phyloP scores from a whole-genome alignment of 78 protist species.

The Dictyostelium purpureum region DNA sequence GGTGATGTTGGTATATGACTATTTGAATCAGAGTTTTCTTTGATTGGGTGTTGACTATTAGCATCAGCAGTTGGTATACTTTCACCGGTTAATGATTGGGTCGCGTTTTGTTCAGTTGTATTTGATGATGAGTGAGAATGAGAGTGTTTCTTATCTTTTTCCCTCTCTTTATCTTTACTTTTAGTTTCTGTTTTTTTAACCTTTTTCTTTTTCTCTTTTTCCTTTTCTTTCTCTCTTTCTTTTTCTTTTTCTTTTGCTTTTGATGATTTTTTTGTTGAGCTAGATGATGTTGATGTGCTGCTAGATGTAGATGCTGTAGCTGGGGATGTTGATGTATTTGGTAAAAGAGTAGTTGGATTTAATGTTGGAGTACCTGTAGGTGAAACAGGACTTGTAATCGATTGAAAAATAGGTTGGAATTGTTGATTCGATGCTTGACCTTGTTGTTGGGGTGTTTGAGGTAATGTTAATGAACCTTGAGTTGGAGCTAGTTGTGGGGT shows the following conservation, averaged over 20 bases:
- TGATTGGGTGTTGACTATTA: neutral
- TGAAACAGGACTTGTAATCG: neutral
- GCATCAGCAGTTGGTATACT: too few relatives aligned
- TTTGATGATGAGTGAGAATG: neutral
- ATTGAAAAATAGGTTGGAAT: neutral
- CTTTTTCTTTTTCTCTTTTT: neutral
- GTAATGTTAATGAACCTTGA: neutral
- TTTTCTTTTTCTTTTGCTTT: neutral
- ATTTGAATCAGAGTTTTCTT: neutral
- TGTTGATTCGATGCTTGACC: neutral
- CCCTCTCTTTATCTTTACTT: neutral
- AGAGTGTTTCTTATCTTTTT: neutral
- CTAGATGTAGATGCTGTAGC: neutral
- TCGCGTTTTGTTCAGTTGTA: neutral
- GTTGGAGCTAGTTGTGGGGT: neutral
- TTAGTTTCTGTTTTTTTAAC: neutral
- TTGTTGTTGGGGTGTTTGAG: neutral
- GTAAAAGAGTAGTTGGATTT: neutral
- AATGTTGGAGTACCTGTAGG: neutral
- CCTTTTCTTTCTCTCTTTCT: neutral
- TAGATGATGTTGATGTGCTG: neutral
- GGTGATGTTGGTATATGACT: neutral
- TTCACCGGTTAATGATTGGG: too few relatives aligned
- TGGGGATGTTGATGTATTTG: neutral
- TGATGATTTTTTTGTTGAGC: neutral